Percentiles rank a stretch among this genome's conserved stretches.
phyloP scores from a whole-genome alignment of 257 asterid species.

The Solanum chiquidenum region DNA sequence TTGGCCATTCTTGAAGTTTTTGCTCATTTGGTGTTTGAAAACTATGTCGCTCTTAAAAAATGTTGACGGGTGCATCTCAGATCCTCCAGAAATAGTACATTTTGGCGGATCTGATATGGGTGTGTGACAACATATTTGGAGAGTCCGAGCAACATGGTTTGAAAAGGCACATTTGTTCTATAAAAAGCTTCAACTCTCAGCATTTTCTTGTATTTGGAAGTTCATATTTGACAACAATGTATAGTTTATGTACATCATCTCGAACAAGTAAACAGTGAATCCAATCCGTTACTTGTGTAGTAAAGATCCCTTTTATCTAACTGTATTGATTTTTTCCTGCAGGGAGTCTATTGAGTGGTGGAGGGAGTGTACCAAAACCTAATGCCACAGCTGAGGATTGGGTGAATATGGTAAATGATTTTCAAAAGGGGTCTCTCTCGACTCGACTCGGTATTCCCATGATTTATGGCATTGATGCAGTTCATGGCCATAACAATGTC shows the following conservation, averaged over 20 bases:
- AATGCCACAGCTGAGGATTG: slow-evolving; percentile 34
- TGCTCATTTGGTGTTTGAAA: background rate
- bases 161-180: background rate
- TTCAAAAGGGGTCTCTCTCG: slow-evolving; percentile 33
- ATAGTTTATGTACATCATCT: background rate
- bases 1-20: background rate
- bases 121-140: fast-evolving
- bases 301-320: background rate
- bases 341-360: slow-evolving; percentile 52
- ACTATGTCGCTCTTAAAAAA: background rate
- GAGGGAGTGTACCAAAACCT: slow-evolving; percentile 37
- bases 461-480: slow-evolving; percentile 47
- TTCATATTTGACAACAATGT: background rate
- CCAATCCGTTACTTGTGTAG: background rate
- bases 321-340: background rate
- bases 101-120: background rate
- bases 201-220: background rate
- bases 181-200: background rate
- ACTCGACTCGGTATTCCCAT: slow-evolving; percentile 48
- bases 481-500: slow-evolving; percentile 45
- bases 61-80: fast-evolving
- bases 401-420: slow-evolving; percentile 38
- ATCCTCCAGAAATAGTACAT: background rate
- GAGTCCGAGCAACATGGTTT: background rate
- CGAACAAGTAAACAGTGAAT: background rate